Evolutionary conservation across 768 basidiomycete species (phyloP).

Genomic region (Lactarius psammicola): DNA sequence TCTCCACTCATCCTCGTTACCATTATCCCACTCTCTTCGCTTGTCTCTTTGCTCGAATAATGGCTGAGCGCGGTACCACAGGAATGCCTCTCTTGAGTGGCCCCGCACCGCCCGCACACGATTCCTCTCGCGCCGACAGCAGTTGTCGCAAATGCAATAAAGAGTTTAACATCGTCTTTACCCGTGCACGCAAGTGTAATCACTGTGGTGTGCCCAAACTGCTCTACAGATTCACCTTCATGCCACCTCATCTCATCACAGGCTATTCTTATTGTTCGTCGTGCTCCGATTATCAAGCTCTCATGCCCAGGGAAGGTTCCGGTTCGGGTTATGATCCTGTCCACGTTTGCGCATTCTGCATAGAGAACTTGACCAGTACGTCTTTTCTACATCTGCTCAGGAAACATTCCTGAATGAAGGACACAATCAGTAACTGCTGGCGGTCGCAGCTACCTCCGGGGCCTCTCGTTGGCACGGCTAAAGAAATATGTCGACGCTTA

Average conservation of each 20-base stretch:
- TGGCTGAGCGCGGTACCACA: conserved; percentile 21
- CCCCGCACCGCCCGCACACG: conserved; percentile 46
- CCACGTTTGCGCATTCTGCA: conserved; percentile 71
- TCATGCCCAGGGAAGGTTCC: conserved; percentile 62
- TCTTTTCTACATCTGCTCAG: conserved; percentile 11
- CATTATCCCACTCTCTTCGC: not conserved
- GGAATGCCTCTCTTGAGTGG: conserved; percentile 75
- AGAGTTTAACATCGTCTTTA: conserved; percentile 68
- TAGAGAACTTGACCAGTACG: conserved; percentile 64
- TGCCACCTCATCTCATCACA: conserved; percentile 34
- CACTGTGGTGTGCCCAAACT: conserved; percentile 60
- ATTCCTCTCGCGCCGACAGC: conserved; percentile 35
- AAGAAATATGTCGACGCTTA: conserved; percentile 71
- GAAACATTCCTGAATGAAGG: conserved; percentile 9
- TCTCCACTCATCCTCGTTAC: not conserved
- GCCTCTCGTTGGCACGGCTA: conserved; percentile 56
- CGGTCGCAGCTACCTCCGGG: conserved; percentile 54
- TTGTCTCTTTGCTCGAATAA: not conserved
- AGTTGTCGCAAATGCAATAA: conserved; percentile 70
- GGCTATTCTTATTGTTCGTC: conserved; percentile 71
- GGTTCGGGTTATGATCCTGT: conserved; percentile 62
- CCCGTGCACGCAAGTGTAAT: conserved; percentile 63
- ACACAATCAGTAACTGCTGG: conserved; percentile 61
- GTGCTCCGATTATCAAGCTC: conserved; percentile 73
- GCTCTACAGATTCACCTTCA: conserved; percentile 4